Conservation (phyloP, 2,329 filamentous ascomycete genomes). For the Rosellinia necatrix region DNA sequence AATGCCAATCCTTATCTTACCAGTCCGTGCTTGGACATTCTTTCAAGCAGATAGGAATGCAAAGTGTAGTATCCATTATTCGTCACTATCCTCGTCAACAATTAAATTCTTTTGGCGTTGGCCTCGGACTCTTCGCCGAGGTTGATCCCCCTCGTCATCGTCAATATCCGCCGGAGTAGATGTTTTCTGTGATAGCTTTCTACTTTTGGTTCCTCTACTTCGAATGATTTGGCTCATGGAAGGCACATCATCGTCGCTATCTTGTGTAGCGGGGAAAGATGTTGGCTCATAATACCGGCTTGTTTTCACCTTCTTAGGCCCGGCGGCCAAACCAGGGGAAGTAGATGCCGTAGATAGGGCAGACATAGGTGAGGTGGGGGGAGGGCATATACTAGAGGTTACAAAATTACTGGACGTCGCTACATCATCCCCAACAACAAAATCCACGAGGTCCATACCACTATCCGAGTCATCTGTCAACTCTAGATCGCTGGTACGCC, state of each 20-base stretch:
- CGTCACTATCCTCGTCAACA: constrained; percentile 27
- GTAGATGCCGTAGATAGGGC: constrained; percentile 30
- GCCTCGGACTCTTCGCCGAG: neutral
- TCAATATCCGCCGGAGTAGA: constrained; percentile 6
- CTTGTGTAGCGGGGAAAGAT: constrained; percentile 30
- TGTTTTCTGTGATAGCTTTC: neutral
- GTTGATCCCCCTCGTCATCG: constrained; percentile 13
- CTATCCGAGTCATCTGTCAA: constrained; percentile 43
- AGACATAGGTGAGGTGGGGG: constrained; percentile 34
- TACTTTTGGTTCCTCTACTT: constrained; percentile 13
- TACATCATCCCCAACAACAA: constrained; percentile 40
- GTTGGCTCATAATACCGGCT: constrained; percentile 32
- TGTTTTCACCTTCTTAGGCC: constrained; percentile 16
- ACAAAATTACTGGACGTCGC: constrained; percentile 37
- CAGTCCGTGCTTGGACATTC: neutral
- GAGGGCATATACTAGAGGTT: constrained; percentile 34
- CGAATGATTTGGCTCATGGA: constrained; percentile 39
- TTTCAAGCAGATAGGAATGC: constrained; percentile 14
- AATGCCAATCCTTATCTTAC: neutral
- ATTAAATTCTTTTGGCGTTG: constrained; percentile 17
- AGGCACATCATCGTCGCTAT: constrained; percentile 35
- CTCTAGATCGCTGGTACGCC: constrained; percentile 44
- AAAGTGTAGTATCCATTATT: constrained; percentile 14
- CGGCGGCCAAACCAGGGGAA: constrained; percentile 4
- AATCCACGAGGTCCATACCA: constrained; percentile 40